These are phyloP conservation scores for Amyloporia xantha DNA, from an alignment of 768 basidiomycete genomes.

Conservation along the genomic window DNA sequence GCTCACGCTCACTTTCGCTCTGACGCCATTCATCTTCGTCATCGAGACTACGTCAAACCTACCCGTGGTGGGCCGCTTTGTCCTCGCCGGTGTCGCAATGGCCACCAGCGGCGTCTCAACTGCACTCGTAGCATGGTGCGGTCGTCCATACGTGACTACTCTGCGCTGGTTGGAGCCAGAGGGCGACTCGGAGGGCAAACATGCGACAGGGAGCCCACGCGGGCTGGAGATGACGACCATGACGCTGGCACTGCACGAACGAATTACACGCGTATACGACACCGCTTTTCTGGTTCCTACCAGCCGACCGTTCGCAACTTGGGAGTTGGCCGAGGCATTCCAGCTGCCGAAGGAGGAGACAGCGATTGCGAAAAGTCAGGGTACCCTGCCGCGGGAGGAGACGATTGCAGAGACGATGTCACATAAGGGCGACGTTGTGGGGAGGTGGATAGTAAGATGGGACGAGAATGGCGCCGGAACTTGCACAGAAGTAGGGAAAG, in stretches of 20 bases:
- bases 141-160: slow-evolving; percentile 65
- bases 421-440: slow-evolving; percentile 50
- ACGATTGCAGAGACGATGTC: slow-evolving; percentile 75
- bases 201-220: slow-evolving; percentile 6
- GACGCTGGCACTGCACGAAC: slow-evolving; percentile 50
- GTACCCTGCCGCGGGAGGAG: slow-evolving; percentile 42
- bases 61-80: slow-evolving; percentile 59
- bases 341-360: slow-evolving; percentile 35
- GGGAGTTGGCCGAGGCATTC: slow-evolving; percentile 62
- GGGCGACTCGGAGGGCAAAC: slow-evolving; percentile 29
- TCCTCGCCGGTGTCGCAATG: slow-evolving; percentile 63
- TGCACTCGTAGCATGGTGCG: slow-evolving; percentile 64
- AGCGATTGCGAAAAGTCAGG: slow-evolving; percentile 33
- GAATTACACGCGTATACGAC: slow-evolving; percentile 71
- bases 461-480: slow-evolving; percentile 54
- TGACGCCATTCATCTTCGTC: slow-evolving; percentile 78
- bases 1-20: slow-evolving; percentile 54
- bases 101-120: slow-evolving; percentile 72
- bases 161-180: slow-evolving; percentile 47
- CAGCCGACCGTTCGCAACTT: slow-evolving; percentile 66
- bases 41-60: slow-evolving; percentile 61
- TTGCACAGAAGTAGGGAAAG: slow-evolving; percentile 56
- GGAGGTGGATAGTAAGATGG: slow-evolving; percentile 79
- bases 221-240: slow-evolving; percentile 65
- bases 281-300: slow-evolving; percentile 63